Conservation (phyloP, 2,329 filamentous ascomycete species). For the Didymella keratinophila region DNA sequence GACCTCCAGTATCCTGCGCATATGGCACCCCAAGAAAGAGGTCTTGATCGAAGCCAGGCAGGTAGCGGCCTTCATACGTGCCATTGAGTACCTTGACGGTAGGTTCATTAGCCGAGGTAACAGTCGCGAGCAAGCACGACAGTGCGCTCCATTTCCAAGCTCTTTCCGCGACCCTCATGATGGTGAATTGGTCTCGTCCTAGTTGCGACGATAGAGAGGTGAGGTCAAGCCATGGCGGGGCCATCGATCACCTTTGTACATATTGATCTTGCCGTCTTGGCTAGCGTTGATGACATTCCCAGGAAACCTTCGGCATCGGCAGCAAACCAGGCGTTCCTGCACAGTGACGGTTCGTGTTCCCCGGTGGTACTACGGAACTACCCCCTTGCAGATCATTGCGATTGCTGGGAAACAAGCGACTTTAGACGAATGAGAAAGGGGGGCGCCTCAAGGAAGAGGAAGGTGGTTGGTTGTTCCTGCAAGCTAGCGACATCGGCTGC, state of each 20-base stretch:
- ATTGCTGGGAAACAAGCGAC: neutral
- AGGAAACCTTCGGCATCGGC: neutral
- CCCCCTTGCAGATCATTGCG: slow-evolving; percentile 12
- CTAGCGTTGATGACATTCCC: slow-evolving; percentile 20
- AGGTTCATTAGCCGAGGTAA: slow-evolving; percentile 30
- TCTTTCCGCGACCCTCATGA: slow-evolving; percentile 29
- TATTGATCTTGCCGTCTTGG: slow-evolving; percentile 9
- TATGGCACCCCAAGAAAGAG: slow-evolving; percentile 63
- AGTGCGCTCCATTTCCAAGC: slow-evolving; percentile 30
- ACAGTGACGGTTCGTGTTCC: neutral
- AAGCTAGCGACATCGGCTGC: slow-evolving; percentile 17
- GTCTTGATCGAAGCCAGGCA: slow-evolving; percentile 53
- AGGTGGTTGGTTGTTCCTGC: slow-evolving; percentile 12
- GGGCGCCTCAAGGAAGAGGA: slow-evolving; percentile 4
- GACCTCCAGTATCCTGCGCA: slow-evolving; percentile 62
- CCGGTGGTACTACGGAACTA: slow-evolving; percentile 13
- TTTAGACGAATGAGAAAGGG: neutral
- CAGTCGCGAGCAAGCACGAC: slow-evolving; percentile 24
- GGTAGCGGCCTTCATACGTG: slow-evolving; percentile 45
- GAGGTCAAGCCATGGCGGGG: neutral
- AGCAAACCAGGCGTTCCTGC: slow-evolving; percentile 2
- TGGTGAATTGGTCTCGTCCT: neutral
- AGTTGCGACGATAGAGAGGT: neutral
- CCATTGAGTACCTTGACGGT: slow-evolving; percentile 45
- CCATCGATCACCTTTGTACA: slow-evolving; percentile 20